Evolutionary conservation across 2,329 filamentous ascomycete species (phyloP).

Genomic region (Allantophomopsis cytisporea): DNA sequence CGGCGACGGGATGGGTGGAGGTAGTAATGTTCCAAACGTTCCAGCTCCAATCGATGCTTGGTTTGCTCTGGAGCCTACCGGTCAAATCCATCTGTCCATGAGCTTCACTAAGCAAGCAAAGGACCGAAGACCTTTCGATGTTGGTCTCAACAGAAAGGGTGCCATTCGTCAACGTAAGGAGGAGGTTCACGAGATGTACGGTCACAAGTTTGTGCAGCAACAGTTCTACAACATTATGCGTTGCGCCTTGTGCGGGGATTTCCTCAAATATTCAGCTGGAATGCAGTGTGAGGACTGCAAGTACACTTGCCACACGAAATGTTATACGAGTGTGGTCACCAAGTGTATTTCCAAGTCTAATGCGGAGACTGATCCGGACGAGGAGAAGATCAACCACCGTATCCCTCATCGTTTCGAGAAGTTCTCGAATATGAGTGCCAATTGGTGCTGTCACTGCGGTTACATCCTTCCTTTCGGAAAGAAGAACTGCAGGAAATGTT

Average conservation of each 20-base stretch:
- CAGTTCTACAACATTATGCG: constrained; percentile 99
- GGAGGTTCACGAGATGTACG: constrained; percentile 96
- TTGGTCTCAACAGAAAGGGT: constrained; percentile 86
- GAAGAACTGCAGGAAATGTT: constrained; percentile 88
- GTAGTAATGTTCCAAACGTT: constrained; percentile 18
- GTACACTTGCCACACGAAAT: constrained; percentile 97
- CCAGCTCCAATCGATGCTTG: constrained; percentile 68
- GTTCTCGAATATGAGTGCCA: constrained; percentile 96
- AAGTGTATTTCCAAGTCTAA: constrained; percentile 99
- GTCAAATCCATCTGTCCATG: constrained; percentile 80
- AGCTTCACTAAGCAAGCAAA: constrained; percentile 87
- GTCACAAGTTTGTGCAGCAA: constrained; percentile 96
- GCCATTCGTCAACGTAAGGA: constrained; percentile 96
- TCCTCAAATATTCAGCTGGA: constrained; percentile 94
- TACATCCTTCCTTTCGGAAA: constrained; percentile 91
- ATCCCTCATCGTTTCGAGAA: constrained; percentile 94
- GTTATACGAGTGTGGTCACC: constrained; percentile 90
- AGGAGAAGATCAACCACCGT: constrained; percentile 98
- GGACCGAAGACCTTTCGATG: constrained; percentile 69
- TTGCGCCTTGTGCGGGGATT: constrained; percentile 92
- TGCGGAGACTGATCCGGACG: constrained; percentile 93
- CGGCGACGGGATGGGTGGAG: constrained; percentile 10
- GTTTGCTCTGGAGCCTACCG: constrained; percentile 93
- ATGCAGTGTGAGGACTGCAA: constrained; percentile 99
- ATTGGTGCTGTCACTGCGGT: constrained; percentile 98